Conservation (phyloP, 2,329 filamentous ascomycete species). For the Talaromyces funiculosus region DNA sequence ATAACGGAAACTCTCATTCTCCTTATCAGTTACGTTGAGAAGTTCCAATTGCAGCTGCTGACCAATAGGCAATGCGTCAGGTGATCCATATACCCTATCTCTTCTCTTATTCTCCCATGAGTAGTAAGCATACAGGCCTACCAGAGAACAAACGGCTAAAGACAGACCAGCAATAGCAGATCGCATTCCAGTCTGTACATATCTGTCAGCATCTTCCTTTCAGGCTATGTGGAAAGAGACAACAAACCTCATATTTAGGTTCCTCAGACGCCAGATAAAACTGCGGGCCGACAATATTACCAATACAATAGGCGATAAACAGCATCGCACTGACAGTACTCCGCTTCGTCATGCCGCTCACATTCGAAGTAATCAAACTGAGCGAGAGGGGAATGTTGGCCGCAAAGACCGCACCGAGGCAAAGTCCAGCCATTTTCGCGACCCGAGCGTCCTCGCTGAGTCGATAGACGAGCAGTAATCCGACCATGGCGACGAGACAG, state of each 20-base stretch:
- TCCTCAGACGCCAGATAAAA: conserved; percentile 29
- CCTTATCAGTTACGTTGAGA: conserved; percentile 31
- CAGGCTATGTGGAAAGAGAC: neutral
- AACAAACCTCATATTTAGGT: conserved; percentile 26
- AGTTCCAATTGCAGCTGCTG: conserved; percentile 28
- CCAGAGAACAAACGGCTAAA: conserved; percentile 25
- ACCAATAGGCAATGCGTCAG: conserved; percentile 20
- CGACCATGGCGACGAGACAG: conserved; percentile 24
- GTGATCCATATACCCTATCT: conserved; percentile 23
- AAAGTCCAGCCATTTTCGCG: conserved; percentile 26
- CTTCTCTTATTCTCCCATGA: conserved; percentile 27
- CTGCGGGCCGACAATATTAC: conserved; percentile 31
- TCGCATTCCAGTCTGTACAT: neutral
- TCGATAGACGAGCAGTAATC: conserved; percentile 31
- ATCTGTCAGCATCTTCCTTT: neutral
- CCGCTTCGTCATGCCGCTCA: conserved; percentile 33
- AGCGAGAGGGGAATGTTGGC: conserved; percentile 32
- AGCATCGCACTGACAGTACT: conserved; percentile 40
- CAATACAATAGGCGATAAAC: conserved; percentile 41
- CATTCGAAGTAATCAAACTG: conserved; percentile 31
- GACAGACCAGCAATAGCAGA: conserved; percentile 5
- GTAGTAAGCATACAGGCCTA: conserved; percentile 26
- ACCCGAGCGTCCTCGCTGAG: conserved; percentile 21
- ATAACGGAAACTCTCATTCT: conserved; percentile 33
- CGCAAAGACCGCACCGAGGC: conserved; percentile 29